A percentile compares a stretch with the other conserved stretches of the same genome.
Conservation (phyloP, 805 yeast species). For the Candida montana region DNA sequence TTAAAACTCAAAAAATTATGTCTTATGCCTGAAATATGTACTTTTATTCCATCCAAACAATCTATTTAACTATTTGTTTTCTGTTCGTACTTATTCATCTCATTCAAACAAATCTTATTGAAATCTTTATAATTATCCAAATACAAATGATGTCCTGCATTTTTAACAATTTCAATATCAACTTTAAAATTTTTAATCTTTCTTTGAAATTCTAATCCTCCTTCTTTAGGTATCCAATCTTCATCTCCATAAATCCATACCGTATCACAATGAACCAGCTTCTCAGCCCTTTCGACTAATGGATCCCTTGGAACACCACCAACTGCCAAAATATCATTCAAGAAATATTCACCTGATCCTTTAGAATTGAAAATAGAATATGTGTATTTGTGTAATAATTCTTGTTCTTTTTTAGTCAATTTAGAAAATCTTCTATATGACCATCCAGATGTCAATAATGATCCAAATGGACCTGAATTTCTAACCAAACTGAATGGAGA, state of each 20-base stretch:
- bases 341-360: constrained; percentile 92
- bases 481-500: constrained; percentile 84
- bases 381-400: constrained; percentile 68
- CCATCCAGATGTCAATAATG: constrained; percentile 86
- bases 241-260: constrained; percentile 82
- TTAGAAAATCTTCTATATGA: constrained; percentile 72
- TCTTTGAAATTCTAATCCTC: constrained; percentile 31
- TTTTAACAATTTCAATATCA: constrained; percentile 38
- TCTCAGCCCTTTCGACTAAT: constrained; percentile 38
- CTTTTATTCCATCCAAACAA: too few species aligned
- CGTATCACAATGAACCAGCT: constrained; percentile 48
- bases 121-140: constrained; percentile 57
- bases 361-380: constrained; percentile 79
- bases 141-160: constrained; percentile 77
- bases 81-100: constrained; percentile 37
- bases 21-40: too few species aligned
- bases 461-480: constrained; percentile 75
- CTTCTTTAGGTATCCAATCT: constrained; percentile 58
- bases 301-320: constrained; percentile 90
- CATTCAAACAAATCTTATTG: constrained; percentile 43
- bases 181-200: constrained; percentile 24
- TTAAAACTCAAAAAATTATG: too few species aligned
- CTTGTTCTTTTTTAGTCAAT: constrained; percentile 38
- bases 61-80: background rate
- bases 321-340: constrained; percentile 78